These are phyloP conservation scores for Magnolia kwangsiensis DNA, from an alignment of 164 flowering plant genomes.

Conservation along the genomic window DNA sequence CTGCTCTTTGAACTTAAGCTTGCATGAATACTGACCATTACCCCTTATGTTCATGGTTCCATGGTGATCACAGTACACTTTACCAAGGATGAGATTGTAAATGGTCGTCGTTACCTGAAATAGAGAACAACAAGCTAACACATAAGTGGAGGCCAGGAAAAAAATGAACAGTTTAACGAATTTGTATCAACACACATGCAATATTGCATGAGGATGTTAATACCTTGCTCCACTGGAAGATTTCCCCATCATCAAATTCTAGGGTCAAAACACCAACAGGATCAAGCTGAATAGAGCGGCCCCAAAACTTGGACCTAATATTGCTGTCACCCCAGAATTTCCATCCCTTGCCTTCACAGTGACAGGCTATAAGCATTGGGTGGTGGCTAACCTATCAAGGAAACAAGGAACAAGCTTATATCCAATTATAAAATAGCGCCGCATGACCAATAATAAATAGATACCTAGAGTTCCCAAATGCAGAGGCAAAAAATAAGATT, in stretches of 20 bases:
- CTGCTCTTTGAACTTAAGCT: conserved; percentile 84
- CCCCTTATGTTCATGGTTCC: conserved; percentile 80
- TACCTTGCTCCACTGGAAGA: conserved; percentile 98
- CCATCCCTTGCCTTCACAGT: conserved; percentile 98
- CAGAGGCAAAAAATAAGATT: background rate
- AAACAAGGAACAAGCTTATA: conserved; percentile 1
- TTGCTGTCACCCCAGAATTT: conserved; percentile 93
- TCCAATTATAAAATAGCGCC: background rate
- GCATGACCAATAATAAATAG: background rate
- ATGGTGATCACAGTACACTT: conserved; percentile 86
- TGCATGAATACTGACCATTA: conserved; percentile 73
- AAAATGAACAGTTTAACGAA: background rate
- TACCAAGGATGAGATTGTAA: conserved; percentile 85
- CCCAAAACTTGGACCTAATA: conserved; percentile 82
- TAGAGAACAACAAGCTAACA: conserved; percentile 2
- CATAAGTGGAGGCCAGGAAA: background rate
- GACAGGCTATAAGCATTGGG: conserved; percentile 92
- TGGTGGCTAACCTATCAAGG: conserved; percentile 87
- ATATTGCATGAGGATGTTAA: too few relatives aligned
- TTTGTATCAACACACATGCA: too few relatives aligned
- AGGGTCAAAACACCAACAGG: conserved; percentile 81
- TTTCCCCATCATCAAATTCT: conserved; percentile 95
- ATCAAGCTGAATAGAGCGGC: conserved; percentile 89
- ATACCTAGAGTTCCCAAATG: background rate
- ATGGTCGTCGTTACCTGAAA: conserved; percentile 80